Evolutionary conservation across 305 asterid genomes (phyloP).

Genomic region (Rubia peregrina): DNA sequence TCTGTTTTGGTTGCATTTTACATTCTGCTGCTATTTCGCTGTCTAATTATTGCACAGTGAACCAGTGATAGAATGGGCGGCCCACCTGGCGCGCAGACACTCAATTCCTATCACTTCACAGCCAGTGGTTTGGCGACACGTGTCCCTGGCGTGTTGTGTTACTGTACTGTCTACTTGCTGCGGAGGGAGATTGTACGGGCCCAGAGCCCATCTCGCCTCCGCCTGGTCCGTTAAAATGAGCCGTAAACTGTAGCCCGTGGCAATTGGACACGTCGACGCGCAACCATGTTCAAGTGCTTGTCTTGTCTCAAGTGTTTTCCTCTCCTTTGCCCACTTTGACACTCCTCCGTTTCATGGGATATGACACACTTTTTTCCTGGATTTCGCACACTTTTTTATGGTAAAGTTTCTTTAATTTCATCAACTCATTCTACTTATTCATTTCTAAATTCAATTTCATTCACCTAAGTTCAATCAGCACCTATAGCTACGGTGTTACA

Average conservation of each 20-base stretch:
- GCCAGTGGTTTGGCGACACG: constrained; percentile 18
- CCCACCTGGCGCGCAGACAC: constrained; percentile 5
- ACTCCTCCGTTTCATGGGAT: no score
- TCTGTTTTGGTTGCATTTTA: not conserved
- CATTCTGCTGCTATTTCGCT: not conserved
- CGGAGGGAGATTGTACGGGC: not conserved
- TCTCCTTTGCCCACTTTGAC: no score
- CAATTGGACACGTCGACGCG: constrained; percentile 18
- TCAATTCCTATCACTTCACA: constrained; percentile 4
- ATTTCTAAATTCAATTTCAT: no score
- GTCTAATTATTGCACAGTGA: constrained; percentile 16
- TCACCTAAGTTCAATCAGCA: no score
- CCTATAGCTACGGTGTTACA: no score
- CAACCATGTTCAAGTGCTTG: not conserved
- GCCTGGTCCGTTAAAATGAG: not conserved
- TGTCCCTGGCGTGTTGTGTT: not conserved
- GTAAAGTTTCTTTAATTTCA: no score
- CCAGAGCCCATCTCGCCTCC: not conserved
- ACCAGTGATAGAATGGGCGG: not conserved
- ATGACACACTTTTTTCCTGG: no score
- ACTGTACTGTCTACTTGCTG: constrained; percentile 8
- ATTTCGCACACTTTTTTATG: no score
- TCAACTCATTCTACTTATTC: no score
- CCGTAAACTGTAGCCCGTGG: not conserved
- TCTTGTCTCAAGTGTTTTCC: not conserved